Evolutionary conservation across 2,329 filamentous ascomycete species (phyloP), one percentile per base, ranked within the genome.

Genomic region (Neurospora crassa): DNA sequence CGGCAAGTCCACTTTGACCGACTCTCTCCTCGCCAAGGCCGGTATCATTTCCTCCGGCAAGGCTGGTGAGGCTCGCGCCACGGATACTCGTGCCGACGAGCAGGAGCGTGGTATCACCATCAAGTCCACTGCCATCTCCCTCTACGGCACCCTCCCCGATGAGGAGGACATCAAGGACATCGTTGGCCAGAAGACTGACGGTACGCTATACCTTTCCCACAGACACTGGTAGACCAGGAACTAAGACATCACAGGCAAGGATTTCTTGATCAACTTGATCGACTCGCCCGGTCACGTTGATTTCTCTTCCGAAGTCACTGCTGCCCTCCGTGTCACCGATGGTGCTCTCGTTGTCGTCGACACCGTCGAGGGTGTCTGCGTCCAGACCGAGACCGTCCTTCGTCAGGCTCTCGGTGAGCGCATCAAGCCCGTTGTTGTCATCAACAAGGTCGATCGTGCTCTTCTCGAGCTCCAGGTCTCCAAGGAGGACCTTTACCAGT

Each of bases 361-460:
- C 88, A 97, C 94, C 85, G 92, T 99, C 79, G 96, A 97, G 86
- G 96, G 96, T 94, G 96, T 99, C 80, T 99, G 96, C 86, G 96
- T 99, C 83, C 96, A 99, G 90, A 99, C 96, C 82, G 96, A 99
- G 92, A 99, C 96, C 82, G 96, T 99, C 81, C 90, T 99, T 78
- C 94, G 96, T 83, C 96, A 99, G 89, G 95, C 96, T 84, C 93
- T 99, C 79, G 92, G 93, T 90, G 96, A 99, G 91, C 95, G 96
- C 87, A 99, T 99, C 86, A 98, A 98, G 92, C 96, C 96, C 81
- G 95, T 99, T 81, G 90, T 97, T 83, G 92, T 97, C 86, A 97
- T 99, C 90, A 99, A 99, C 94, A 99, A 99, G 92, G 96, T 99
- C 85, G 96, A 99, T 83, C 95, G 96, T 87, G 94, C 96, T 86